Base-by-base conservation (phyloP, 169 alveolate genomes). In the Plasmodium chabaudi region DNA sequence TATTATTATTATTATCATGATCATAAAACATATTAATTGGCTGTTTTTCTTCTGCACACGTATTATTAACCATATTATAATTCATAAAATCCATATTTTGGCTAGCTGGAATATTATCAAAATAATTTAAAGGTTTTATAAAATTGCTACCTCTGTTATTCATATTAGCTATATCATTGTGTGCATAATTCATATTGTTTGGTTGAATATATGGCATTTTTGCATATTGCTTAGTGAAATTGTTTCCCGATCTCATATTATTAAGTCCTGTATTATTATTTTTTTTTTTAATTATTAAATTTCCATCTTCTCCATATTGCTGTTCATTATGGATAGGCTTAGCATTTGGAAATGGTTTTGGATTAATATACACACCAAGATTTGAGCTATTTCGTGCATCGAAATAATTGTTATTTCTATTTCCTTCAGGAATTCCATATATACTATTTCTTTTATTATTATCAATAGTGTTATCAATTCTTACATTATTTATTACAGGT, bases 121-220 rank as follows among this genome's bases (percentile, higher is more conserved):
- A 74, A 19, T 68, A 21, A 49, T 70, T 67, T 15, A 87, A 7
- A n/a, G 64, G 69, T n/a, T 25, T 56, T 46, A 65, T n/a, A 27
- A 44, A 9, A n/a, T n/a, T 42, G 1, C n/a, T 55, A 69, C 57
- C 55, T n/a, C 64, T 71, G 34, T 25, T 65, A 17, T 68, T 71
- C 9, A 64, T 39, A 68, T 34, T 7, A 7, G 79, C 25, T 17
- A 46, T 42, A 12, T 60, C 61, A 9, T 55, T 82, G 34, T 57
- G 57, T 15, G 55, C 49, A 49, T 68, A 74, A 87, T 69, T 87
- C 47, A 63, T 9, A 74, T 74, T 69, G 7, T 55, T 57, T 15
- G 57, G 70, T 13, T 68, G 63, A 3, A 3, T 34, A 34, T 34
- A 34, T 34, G 42, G 42, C 0, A 34, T 34, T 34, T 34, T 34